These are phyloP conservation scores for Cladophialophora bantiana DNA, from an alignment of 2,329 filamentous ascomycete genomes.

Conservation along the genomic window DNA sequence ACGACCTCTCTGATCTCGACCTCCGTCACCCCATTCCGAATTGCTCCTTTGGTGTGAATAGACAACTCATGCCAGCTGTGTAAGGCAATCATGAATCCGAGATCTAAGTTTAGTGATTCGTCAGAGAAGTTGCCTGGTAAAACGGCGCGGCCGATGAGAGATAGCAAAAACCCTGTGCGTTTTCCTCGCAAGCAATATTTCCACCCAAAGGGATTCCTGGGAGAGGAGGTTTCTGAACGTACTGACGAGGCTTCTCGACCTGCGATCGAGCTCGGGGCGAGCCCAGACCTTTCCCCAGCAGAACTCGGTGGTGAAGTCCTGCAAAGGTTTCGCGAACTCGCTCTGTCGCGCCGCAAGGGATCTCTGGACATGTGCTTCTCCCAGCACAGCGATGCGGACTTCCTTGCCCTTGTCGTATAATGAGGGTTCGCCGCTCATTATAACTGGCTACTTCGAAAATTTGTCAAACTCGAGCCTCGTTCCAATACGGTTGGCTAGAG, in stretches of 20 bases:
- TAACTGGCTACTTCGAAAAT: not conserved
- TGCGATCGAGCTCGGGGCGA: conserved; percentile 17
- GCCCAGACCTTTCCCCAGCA: conserved; percentile 21
- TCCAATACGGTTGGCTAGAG: not conserved
- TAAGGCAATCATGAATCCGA: conserved; percentile 68
- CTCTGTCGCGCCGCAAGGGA: conserved; percentile 5
- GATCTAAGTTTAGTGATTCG: not conserved
- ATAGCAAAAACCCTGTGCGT: too few species aligned
- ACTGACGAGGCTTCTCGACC: conserved; percentile 17
- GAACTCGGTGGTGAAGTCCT: conserved; percentile 20
- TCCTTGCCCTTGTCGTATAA: conserved; percentile 15
- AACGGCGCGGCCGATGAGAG: not conserved
- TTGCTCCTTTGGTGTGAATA: conserved; percentile 66
- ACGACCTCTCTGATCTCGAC: conserved; percentile 62
- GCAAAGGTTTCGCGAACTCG: conserved; percentile 18
- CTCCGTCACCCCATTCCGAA: conserved; percentile 67
- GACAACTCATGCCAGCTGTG: conserved; percentile 66
- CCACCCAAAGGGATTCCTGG: too few species aligned
- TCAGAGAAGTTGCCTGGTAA: not conserved
- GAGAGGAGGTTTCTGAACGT: not conserved
- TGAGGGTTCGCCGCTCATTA: conserved; percentile 3
- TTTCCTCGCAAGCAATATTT: too few species aligned
- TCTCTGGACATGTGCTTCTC: conserved; percentile 9
- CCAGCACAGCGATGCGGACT: conserved; percentile 13
- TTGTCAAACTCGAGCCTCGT: not conserved